phyloP scores from a whole-genome alignment of 176 grass and related monocot genomes.

The Stipa capillata region DNA sequence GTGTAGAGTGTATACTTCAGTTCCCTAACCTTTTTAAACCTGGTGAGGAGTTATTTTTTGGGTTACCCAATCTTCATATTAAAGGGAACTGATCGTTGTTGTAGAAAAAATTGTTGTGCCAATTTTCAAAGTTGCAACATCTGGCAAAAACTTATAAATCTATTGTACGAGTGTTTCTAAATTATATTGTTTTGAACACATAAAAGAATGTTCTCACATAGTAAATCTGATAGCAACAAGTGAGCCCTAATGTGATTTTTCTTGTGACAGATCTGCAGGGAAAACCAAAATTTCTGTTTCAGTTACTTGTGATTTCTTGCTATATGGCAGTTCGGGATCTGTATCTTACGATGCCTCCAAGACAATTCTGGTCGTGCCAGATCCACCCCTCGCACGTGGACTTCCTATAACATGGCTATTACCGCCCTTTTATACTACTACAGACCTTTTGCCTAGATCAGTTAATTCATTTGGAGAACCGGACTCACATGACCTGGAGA shows the following conservation, averaged over 20 bases:
- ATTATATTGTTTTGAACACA: conserved; percentile 5
- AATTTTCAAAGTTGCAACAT: neutral
- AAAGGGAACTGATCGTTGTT: neutral
- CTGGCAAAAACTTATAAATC: neutral
- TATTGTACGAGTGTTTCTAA: neutral
- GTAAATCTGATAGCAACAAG: neutral
- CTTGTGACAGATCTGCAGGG: conserved; percentile 63
- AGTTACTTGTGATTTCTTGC: conserved; percentile 72
- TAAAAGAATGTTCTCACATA: neutral
- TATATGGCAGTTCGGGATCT: conserved; percentile 45
- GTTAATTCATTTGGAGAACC: conserved; percentile 29
- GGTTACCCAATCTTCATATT: neutral
- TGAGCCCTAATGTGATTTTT: conserved; percentile 21
- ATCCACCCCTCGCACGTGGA: conserved; percentile 80
- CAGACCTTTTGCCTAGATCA: conserved; percentile 56
- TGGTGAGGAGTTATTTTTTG: neutral
- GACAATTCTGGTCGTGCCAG: conserved; percentile 64
- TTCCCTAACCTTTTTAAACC: neutral
- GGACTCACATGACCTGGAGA: conserved; percentile 25
- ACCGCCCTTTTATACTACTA: conserved; percentile 77
- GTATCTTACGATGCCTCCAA: conserved; percentile 70
- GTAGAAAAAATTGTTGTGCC: neutral
- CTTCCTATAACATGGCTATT: conserved; percentile 81
- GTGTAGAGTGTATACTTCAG: neutral
- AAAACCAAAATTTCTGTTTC: conserved; percentile 73